phyloP scores from a whole-genome alignment of 2,329 filamentous ascomycete genomes.

The Plenodomus lindquistii region DNA sequence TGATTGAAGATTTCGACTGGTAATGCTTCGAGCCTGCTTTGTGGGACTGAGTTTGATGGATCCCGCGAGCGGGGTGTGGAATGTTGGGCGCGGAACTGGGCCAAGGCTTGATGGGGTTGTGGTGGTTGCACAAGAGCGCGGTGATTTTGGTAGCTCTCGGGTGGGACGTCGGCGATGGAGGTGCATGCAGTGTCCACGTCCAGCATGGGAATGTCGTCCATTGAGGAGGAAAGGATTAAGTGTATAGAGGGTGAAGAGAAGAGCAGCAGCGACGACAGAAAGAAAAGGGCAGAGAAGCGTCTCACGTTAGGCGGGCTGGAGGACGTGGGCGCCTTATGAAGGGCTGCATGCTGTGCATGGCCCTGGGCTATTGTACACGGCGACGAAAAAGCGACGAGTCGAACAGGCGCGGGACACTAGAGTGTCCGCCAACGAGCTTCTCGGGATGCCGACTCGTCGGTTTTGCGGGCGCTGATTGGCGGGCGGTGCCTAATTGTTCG shows the following conservation, averaged over 20 bases:
- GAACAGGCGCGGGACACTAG: constrained; percentile 7
- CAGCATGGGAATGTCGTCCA: neutral
- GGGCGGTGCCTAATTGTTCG: neutral
- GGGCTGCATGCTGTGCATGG: neutral
- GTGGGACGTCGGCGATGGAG: neutral
- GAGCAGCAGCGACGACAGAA: constrained; percentile 4
- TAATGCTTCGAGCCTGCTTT: constrained; percentile 26
- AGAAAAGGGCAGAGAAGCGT: neutral
- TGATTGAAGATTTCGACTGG: constrained; percentile 34
- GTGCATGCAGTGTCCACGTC: neutral
- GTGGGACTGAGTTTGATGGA: neutral
- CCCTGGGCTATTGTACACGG: neutral
- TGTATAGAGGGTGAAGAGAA: constrained; percentile 1
- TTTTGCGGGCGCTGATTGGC: constrained; percentile 8
- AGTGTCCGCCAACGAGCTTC: constrained; percentile 7
- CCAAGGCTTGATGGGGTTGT: constrained; percentile 3
- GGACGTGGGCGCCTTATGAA: neutral
- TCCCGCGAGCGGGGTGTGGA: neutral
- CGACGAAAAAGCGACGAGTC: constrained; percentile 22
- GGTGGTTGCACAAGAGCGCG: constrained; percentile 6
- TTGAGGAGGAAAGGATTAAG: neutral
- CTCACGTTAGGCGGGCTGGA: neutral
- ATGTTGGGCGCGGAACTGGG: neutral
- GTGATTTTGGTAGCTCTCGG: neutral
- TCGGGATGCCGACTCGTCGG: constrained; percentile 18